phyloP scores from a whole-genome alignment of 2,329 filamentous ascomycete species.

The Beauveria scarabaeidicola region DNA sequence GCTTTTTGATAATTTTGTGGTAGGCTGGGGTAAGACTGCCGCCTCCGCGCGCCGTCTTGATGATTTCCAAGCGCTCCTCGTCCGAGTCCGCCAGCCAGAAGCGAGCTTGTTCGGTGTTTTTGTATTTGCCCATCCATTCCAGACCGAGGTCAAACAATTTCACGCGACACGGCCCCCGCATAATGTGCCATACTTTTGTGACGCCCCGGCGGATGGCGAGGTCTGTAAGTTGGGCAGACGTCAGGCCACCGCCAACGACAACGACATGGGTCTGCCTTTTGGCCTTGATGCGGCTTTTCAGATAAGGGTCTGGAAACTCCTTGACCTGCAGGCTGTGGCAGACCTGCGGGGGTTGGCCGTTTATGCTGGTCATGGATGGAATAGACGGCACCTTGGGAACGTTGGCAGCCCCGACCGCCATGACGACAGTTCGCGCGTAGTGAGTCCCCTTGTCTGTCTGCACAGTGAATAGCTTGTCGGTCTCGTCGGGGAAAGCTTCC shows the following conservation, averaged over 20 bases:
- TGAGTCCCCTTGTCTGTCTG: slow-evolving; percentile 44
- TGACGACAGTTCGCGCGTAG: slow-evolving; percentile 54
- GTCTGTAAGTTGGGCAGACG: slow-evolving; percentile 65
- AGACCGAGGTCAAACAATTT: slow-evolving; percentile 74
- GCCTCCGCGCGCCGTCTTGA: slow-evolving; percentile 58
- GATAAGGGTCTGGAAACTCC: slow-evolving; percentile 43
- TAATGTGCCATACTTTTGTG: slow-evolving; percentile 59
- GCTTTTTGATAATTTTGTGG: slow-evolving; percentile 55
- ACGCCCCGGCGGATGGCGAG: slow-evolving; percentile 57
- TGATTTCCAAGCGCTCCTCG: slow-evolving; percentile 57
- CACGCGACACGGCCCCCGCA: slow-evolving; percentile 51
- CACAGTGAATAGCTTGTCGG: slow-evolving; percentile 56
- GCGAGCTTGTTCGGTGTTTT: slow-evolving; percentile 64
- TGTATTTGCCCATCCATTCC: slow-evolving; percentile 75
- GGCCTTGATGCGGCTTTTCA: slow-evolving; percentile 38
- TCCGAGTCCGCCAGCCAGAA: slow-evolving; percentile 73
- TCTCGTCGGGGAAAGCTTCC: slow-evolving; percentile 32
- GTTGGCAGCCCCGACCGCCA: slow-evolving; percentile 64
- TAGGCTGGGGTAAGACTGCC: slow-evolving; percentile 68
- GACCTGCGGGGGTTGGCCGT: slow-evolving; percentile 29
- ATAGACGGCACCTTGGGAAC: slow-evolving; percentile 39
- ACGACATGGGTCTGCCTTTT: slow-evolving; percentile 52
- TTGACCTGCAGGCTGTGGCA: slow-evolving; percentile 59
- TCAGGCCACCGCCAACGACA: slow-evolving; percentile 67
- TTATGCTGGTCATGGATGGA: slow-evolving; percentile 22